These are phyloP conservation scores for Verticillium dahliae DNA, from an alignment of 2,329 filamentous ascomycete species.

Conservation along the genomic window DNA sequence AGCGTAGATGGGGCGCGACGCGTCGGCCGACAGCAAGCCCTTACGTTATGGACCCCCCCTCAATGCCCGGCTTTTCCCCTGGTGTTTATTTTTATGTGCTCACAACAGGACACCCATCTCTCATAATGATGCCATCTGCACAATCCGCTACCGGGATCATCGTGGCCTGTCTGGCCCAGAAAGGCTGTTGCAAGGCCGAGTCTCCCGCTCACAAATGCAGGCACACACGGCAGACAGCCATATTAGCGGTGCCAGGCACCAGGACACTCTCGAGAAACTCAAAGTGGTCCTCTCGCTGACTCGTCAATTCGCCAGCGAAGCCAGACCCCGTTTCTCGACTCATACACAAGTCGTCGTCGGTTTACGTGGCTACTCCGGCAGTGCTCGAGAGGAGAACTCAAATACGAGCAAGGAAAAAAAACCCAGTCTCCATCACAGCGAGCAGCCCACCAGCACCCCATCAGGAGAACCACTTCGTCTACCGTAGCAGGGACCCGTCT, in stretches of 20 bases:
- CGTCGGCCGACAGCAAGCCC: background rate
- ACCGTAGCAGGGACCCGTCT: background rate
- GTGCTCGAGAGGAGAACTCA: background rate
- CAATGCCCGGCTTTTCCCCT: background rate
- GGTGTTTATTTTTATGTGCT: background rate
- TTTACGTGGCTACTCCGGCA: background rate
- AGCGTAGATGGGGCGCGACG: background rate
- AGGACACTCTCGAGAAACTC: background rate
- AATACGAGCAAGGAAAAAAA: background rate
- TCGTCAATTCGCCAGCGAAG: background rate
- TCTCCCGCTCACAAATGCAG: background rate
- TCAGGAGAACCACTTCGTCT: background rate
- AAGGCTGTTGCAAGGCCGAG: background rate
- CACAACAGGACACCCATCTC: background rate
- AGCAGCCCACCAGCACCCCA: background rate
- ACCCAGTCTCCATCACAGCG: background rate
- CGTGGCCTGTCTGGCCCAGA: background rate
- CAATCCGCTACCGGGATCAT: background rate
- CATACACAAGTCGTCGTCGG: background rate
- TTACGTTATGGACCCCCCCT: background rate
- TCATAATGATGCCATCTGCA: background rate
- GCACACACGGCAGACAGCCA: background rate
- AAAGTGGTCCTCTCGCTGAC: background rate
- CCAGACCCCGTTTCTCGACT: background rate
- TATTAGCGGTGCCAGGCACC: background rate